A percentile compares a stretch with the other conserved stretches of the same genome.
phyloP scores from a whole-genome alignment of 129 eudicot genomes.

The Saposhnikovia divaricata region DNA sequence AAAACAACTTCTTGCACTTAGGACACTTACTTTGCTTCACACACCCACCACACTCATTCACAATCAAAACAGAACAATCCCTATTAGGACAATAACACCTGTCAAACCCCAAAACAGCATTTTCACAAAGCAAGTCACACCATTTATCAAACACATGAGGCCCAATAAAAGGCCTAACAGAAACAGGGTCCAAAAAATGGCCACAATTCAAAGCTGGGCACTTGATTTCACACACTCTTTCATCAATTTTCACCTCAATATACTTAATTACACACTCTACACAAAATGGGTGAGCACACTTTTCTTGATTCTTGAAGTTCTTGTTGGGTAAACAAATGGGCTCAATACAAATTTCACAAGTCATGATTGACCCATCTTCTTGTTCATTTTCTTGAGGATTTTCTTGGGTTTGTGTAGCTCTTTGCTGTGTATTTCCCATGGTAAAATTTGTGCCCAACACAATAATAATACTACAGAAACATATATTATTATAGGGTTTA shows the following conservation, averaged over 20 bases:
- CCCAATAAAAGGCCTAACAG: constrained; percentile 27
- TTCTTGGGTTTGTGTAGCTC: constrained; percentile 13
- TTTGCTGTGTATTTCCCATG: constrained; percentile 44
- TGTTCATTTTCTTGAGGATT: neutral
- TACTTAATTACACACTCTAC: constrained; percentile 52
- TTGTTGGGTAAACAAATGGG: constrained; percentile 29
- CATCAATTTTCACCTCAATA: constrained; percentile 49
- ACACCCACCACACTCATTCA: constrained; percentile 59
- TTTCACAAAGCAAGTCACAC: constrained; percentile 57
- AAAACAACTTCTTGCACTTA: constrained; percentile 44
- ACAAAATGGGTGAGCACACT: constrained; percentile 55
- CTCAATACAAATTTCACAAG: constrained; percentile 73
- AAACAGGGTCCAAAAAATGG: constrained; percentile 31
- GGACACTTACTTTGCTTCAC: constrained; percentile 40
- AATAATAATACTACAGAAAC: too few relatives aligned
- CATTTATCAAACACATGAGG: constrained; percentile 45
- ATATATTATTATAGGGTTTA: too few relatives aligned
- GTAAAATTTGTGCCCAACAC: too few relatives aligned
- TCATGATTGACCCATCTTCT: constrained; percentile 21
- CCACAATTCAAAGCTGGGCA: constrained; percentile 46
- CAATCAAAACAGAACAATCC: constrained; percentile 49
- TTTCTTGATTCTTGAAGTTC: constrained; percentile 21
- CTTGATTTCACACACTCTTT: constrained; percentile 31
- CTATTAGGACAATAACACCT: constrained; percentile 57
- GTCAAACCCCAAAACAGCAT: constrained; percentile 32